phyloP scores from a whole-genome alignment of 2,329 filamentous ascomycete genomes.

The Lachnellula subtilissima region DNA sequence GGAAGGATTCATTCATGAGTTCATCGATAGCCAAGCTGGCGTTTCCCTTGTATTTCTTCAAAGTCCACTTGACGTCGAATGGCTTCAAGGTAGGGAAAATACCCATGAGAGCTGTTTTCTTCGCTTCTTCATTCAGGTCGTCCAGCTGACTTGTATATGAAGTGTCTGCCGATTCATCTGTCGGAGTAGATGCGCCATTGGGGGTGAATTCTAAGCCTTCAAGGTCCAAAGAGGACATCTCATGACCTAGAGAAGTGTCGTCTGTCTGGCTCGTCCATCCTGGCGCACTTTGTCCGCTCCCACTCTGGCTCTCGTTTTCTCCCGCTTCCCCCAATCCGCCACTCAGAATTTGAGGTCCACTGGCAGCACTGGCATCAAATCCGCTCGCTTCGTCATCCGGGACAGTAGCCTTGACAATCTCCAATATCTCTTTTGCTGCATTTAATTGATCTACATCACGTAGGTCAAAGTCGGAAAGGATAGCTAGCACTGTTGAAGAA shows the following conservation, averaged over 20 bases:
- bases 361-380: conserved; percentile 74
- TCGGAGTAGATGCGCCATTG: conserved; percentile 37
- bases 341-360: conserved; percentile 36
- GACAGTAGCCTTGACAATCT: conserved; percentile 61
- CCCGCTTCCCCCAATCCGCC: conserved; percentile 8
- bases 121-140: conserved; percentile 52
- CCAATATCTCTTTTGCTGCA: conserved; percentile 54
- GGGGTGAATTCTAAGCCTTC: conserved; percentile 19
- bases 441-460: conserved; percentile 45
- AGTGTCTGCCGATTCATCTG: conserved; percentile 41
- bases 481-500: conserved; percentile 69
- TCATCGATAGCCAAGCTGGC: conserved; percentile 71
- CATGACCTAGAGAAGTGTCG: conserved; percentile 26
- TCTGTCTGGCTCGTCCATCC: conserved; percentile 28
- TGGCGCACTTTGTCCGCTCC: conserved; percentile 19
- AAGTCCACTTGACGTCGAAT: conserved; percentile 59
- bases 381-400: conserved; percentile 63
- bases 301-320: conserved; percentile 18
- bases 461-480: conserved; percentile 70
- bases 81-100: conserved; percentile 69
- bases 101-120: conserved; percentile 56
- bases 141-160: conserved; percentile 29
- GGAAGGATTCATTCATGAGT: conserved; percentile 71
- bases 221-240: conserved; percentile 21
- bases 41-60: conserved; percentile 64